Base-by-base conservation (phyloP, 805 yeast genomes). In the Candida tallmaniae region DNA sequence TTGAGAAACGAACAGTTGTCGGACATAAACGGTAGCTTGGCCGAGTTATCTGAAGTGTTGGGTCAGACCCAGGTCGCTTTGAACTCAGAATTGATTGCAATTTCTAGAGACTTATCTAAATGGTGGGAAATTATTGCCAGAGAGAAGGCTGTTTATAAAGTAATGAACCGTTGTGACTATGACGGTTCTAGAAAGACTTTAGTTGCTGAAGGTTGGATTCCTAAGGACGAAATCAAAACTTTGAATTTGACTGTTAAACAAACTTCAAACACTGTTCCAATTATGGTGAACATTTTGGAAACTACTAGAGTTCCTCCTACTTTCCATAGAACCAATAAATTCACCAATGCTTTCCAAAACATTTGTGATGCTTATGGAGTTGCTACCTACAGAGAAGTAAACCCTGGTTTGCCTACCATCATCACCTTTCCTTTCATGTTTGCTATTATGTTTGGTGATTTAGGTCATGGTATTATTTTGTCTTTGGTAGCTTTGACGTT, bases 391-490 rank as follows among this genome's bases (percentile, higher is more conserved):
- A 81, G 87, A 48, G 98, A 93, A 60, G 93, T 93, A 19, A 93
- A 93, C 58, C 96, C 98, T 4, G 98, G 95, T 35, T 68, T 93
- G 44, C 90, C 98, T 4, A 90, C 98, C 1, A 77, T 87, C 30
- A 82, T 93, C 17, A 93, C 98, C 0, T 93, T 93, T 68, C 98
- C 98, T 16, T 93, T 93, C 59, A 84, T 93, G 95, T 93, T 93
- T 65, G 97, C 98, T 19, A 83, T 93, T 50, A 93, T 93, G 98
- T 93, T 93, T 69, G 98, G 98, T 69, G 98, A 93, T 67, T 57
- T 89, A 39, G 98, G 98, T 11, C 98, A 93, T 65, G 98, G 98
- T 5, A 74, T 88, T 40, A 75, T 93, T 31, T 67, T 93, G 58
- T 73, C 82, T 35, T 58, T 83, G 37, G 85, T 87, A 12, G 95